These are phyloP conservation scores for maize (Zea mays) DNA, from an alignment of 176 grass and related monocot species.

Conservation along the genomic window DNA sequence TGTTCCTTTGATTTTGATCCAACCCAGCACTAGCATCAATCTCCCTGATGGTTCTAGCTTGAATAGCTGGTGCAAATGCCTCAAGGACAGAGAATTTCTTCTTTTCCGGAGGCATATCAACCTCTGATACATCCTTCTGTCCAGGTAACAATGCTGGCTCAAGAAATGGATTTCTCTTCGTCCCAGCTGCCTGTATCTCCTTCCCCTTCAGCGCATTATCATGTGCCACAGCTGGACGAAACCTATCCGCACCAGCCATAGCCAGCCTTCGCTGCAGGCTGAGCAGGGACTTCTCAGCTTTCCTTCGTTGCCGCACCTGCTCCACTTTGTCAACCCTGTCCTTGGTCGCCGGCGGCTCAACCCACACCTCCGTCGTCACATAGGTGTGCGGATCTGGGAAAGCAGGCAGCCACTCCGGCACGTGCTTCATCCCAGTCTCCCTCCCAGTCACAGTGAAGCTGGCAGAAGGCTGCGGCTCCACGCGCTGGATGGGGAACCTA, in stretches of 20 bases:
- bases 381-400: constrained; percentile 76
- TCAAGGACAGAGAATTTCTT: constrained; percentile 65
- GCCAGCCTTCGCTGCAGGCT: constrained; percentile 71
- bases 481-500: constrained; percentile 55
- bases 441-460: constrained; percentile 45
- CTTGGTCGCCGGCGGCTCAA: constrained; percentile 45
- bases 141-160: constrained; percentile 49
- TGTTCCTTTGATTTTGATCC: constrained; percentile 46
- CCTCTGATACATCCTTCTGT: constrained; percentile 59
- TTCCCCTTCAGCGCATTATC: constrained; percentile 51
- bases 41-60: constrained; percentile 48
- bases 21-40: constrained; percentile 38
- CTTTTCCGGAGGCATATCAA: constrained; percentile 40
- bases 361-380: constrained; percentile 50
- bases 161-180: constrained; percentile 72
- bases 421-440: constrained; percentile 53
- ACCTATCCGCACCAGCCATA: constrained; percentile 41
- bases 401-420: constrained; percentile 72
- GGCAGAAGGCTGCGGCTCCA: not conserved
- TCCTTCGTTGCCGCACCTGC: constrained; percentile 58
- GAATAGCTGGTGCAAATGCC: constrained; percentile 69
- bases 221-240: constrained; percentile 18
- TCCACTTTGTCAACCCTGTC: constrained; percentile 57
- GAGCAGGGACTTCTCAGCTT: constrained; percentile 77
- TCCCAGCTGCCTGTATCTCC: constrained; percentile 46